These are phyloP conservation scores for Geotrichum siamense DNA, from an alignment of 1,139 yeast genomes.

Conservation along the genomic window DNA sequence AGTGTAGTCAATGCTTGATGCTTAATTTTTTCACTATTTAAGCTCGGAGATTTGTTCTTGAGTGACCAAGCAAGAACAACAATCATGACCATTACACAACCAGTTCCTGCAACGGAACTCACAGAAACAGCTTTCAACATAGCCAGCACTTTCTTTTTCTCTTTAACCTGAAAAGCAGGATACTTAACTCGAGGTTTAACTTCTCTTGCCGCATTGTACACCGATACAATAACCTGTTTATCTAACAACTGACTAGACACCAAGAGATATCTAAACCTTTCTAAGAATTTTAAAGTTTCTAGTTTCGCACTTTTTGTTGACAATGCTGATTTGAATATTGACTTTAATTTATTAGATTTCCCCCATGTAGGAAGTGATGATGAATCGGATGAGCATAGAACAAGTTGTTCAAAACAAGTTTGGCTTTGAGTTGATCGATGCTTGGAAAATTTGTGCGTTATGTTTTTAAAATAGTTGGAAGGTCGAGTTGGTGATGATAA, in stretches of 20 bases:
- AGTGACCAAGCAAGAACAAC: constrained; percentile 31
- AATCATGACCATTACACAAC: constrained; percentile 33
- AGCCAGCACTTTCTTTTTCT: too few relatives aligned
- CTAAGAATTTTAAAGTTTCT: constrained; percentile 37
- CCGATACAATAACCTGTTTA: constrained; percentile 21
- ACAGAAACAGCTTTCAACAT: neutral
- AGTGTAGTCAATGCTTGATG: neutral
- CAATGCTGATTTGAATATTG: constrained; percentile 27
- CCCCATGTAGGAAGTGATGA: constrained; percentile 21
- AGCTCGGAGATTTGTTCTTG: too few relatives aligned
- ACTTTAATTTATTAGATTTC: constrained; percentile 24
- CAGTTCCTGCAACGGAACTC: constrained; percentile 27
- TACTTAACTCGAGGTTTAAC: constrained; percentile 9
- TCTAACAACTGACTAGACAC: constrained; percentile 42
- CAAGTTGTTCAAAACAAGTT: constrained; percentile 23
- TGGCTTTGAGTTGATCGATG: constrained; percentile 9
- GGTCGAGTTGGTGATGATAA: neutral
- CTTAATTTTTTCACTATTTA: constrained; percentile 7
- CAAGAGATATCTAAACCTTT: constrained; percentile 40
- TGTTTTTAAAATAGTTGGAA: too few relatives aligned
- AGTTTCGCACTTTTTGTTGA: constrained; percentile 25
- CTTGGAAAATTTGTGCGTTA: too few relatives aligned
- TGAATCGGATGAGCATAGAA: constrained; percentile 21
- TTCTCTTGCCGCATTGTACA: constrained; percentile 15
- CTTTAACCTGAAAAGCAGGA: neutral